Conservation (phyloP, 257 asterid species). For the Perilla frutescens region DNA sequence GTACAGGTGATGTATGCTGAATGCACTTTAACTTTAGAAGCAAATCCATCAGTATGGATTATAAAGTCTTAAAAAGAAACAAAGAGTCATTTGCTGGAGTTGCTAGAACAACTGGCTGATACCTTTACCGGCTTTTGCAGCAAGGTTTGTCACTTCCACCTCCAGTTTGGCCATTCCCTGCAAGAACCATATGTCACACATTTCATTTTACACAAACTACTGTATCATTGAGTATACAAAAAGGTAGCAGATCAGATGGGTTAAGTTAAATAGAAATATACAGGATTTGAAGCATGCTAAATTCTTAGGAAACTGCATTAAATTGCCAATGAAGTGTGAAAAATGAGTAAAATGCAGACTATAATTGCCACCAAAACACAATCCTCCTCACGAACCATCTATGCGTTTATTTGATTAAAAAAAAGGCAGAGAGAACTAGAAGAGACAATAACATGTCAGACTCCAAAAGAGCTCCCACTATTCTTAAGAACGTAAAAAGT, state of each 20-base stretch:
- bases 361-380: background rate
- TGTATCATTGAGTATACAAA: background rate
- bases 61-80: slow-evolving; percentile 23
- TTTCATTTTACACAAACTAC: slow-evolving; percentile 27
- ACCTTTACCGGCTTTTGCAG: slow-evolving; percentile 99
- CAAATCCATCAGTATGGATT: slow-evolving; percentile 15
- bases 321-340: slow-evolving; percentile 17
- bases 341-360: slow-evolving; percentile 19
- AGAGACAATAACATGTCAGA: background rate
- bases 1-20: slow-evolving; percentile 22
- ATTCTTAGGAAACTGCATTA: slow-evolving; percentile 21
- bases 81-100: slow-evolving; percentile 23
- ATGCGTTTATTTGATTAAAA: background rate
- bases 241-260: slow-evolving; percentile 18
- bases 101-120: slow-evolving; percentile 37
- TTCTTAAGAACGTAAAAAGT: background rate
- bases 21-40: slow-evolving; percentile 27
- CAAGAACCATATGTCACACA: slow-evolving; percentile 29
- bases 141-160: slow-evolving; percentile 98
- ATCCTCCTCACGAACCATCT: background rate
- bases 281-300: slow-evolving; percentile 6
- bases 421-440: background rate
- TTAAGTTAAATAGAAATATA: slow-evolving; percentile 8
- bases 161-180: slow-evolving; percentile 94
- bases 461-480: background rate